These are phyloP conservation scores for Hypoxylon sp. DNA, from an alignment of 2,329 filamentous ascomycete species.

Conservation along the genomic window DNA sequence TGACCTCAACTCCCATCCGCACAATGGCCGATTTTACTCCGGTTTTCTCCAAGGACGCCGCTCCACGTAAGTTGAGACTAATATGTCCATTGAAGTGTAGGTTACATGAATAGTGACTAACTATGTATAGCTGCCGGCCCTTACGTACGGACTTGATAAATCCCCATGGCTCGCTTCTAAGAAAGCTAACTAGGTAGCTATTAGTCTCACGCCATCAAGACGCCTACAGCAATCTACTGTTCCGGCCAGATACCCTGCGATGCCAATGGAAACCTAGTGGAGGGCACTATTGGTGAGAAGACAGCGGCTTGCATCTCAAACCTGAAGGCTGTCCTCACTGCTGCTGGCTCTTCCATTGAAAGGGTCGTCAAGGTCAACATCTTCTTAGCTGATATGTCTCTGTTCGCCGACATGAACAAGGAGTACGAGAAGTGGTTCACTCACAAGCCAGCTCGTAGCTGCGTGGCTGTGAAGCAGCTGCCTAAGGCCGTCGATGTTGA, in stretches of 20 bases:
- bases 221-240: slow-evolving; percentile 75
- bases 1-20: slow-evolving; percentile 54
- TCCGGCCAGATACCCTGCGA: slow-evolving; percentile 81
- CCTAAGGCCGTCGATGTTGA: slow-evolving; percentile 90
- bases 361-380: slow-evolving; percentile 93
- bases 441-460: slow-evolving; percentile 89
- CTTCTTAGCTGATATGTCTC: slow-evolving; percentile 91
- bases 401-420: slow-evolving; percentile 89
- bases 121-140: slow-evolving; percentile 69
- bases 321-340: slow-evolving; percentile 85
- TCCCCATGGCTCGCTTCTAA: slow-evolving; percentile 38
- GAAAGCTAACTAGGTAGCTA: slow-evolving; percentile 17
- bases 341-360: slow-evolving; percentile 82
- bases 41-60: slow-evolving; percentile 72
- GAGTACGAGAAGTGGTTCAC: slow-evolving; percentile 87
- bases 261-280: slow-evolving; percentile 68
- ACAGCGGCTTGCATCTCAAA: slow-evolving; percentile 78
- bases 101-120: slow-evolving; percentile 35
- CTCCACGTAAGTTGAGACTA: slow-evolving; percentile 64
- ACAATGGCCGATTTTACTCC: slow-evolving; percentile 64
- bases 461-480: slow-evolving; percentile 89
- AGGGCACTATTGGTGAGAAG: slow-evolving; percentile 75
- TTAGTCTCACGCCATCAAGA: slow-evolving; percentile 78
- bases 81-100: slow-evolving; percentile 2
- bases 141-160: slow-evolving; percentile 66